Evolutionary conservation across 257 asterid genomes (phyloP).

Genomic region (Voacanga thouarsii): DNA sequence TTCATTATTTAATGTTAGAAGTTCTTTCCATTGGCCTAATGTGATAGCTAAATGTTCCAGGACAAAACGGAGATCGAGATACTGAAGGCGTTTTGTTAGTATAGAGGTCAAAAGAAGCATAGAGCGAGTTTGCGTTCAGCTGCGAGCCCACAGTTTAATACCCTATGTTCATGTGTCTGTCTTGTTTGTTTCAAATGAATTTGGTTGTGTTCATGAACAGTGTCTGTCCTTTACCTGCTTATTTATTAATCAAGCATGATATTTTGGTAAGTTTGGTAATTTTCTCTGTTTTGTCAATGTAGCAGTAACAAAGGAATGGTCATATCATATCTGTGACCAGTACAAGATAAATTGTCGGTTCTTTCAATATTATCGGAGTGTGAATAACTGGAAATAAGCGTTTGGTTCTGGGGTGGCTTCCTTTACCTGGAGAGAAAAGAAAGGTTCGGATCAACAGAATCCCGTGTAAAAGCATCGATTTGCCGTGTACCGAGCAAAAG

Average conservation of each 20-base stretch:
- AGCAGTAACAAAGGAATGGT: too few relatives aligned
- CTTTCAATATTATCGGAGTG: neutral
- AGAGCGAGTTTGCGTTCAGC: neutral
- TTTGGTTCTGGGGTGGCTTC: neutral
- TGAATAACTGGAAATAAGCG: neutral
- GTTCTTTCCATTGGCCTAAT: neutral
- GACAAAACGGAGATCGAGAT: conserved; percentile 56
- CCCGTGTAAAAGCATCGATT: conserved; percentile 18
- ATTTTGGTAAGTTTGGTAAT: neutral
- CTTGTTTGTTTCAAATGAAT: neutral
- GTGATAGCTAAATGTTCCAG: conserved; percentile 33
- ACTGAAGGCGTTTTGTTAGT: conserved; percentile 28
- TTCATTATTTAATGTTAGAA: neutral
- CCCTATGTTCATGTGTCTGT: neutral
- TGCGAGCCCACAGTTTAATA: neutral
- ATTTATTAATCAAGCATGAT: neutral
- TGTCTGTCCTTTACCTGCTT: neutral
- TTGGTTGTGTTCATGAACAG: neutral
- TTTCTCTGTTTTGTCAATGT: neutral
- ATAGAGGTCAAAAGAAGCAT: neutral
- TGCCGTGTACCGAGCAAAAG: conserved; percentile 3
- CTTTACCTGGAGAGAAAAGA: neutral
- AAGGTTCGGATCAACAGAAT: neutral
- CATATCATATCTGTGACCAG: too few relatives aligned
- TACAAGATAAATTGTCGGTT: neutral